phyloP scores from a whole-genome alignment of 129 eudicot species.

The Apium graveolens region DNA sequence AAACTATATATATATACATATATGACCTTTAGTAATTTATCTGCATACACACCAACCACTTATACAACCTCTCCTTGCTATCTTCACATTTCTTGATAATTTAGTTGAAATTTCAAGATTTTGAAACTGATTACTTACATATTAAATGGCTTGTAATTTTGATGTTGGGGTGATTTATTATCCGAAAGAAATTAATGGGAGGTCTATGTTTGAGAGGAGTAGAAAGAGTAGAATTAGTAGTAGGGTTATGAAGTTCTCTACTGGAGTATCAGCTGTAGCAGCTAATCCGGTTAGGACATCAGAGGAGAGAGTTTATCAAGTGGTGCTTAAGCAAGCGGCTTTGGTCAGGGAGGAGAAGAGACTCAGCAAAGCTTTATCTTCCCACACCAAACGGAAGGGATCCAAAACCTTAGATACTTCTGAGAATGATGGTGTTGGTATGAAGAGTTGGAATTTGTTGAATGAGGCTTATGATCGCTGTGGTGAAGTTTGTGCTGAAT shows the following conservation, averaged over 20 bases:
- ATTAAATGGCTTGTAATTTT: not conserved
- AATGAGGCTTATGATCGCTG: slow-evolving; percentile 96
- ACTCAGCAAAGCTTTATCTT: not conserved
- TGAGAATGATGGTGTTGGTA: slow-evolving; percentile 36
- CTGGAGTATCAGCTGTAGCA: slow-evolving; percentile 25
- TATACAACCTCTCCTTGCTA: not conserved
- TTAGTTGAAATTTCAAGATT: not conserved
- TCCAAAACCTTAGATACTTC: not conserved
- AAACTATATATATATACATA: not conserved
- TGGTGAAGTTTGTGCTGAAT: slow-evolving; percentile 97
- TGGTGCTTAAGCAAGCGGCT: slow-evolving; percentile 94
- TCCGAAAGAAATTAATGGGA: slow-evolving; percentile 2
- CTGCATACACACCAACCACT: not conserved
- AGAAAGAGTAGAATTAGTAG: not conserved
- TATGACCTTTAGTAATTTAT: not conserved
- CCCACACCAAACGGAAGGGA: not conserved
- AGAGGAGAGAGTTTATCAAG: slow-evolving; percentile 91
- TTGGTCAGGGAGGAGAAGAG: slow-evolving; percentile 48
- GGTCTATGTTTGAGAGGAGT: not conserved
- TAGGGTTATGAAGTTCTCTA: not conserved
- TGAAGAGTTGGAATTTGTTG: slow-evolving; percentile 57
- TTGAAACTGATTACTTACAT: not conserved
- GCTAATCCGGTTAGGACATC: slow-evolving; percentile 76
- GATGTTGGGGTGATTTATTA: not conserved
- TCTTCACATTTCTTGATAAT: not conserved